Percentiles rank a stretch among this genome's conserved stretches.
Evolutionary conservation across 2,329 filamentous ascomycete species (phyloP).

Genomic region (Aspergillus sp.): DNA sequence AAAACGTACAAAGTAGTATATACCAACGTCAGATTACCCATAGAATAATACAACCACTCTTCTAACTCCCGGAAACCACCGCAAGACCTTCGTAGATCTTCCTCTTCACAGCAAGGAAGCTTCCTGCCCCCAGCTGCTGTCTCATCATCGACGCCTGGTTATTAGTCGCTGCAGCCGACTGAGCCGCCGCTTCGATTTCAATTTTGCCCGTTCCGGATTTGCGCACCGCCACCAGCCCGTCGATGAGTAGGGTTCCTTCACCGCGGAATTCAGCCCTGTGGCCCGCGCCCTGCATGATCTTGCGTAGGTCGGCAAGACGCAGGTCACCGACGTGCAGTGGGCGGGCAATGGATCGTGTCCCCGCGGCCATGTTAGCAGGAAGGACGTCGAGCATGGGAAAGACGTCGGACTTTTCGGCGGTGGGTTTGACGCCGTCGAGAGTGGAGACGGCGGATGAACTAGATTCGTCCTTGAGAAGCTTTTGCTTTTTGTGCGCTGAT

Average conservation of each 20-base stretch:
- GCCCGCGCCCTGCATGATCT: conserved; percentile 70
- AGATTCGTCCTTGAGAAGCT: conserved; percentile 41
- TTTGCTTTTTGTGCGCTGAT: conserved; percentile 45
- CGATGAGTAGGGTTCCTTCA: conserved; percentile 83
- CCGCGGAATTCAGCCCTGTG: conserved; percentile 89
- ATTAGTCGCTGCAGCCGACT: conserved; percentile 39
- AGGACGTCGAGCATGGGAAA: conserved; percentile 52
- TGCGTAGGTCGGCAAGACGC: conserved; percentile 75
- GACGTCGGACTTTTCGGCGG: conserved; percentile 23
- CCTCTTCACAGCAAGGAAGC: conserved; percentile 78
- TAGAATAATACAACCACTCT: not conserved
- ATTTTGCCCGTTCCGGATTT: conserved; percentile 83
- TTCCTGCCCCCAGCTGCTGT: conserved; percentile 54
- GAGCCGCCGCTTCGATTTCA: conserved; percentile 71
- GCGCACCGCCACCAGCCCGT: conserved; percentile 76
- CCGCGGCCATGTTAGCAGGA: conserved; percentile 56
- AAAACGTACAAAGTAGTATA: conserved; percentile 30
- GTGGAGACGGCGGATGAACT: conserved; percentile 21
- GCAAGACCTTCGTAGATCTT: conserved; percentile 92
- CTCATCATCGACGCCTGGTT: conserved; percentile 27
- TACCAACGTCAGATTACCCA: conserved; percentile 38
- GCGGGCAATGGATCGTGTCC: conserved; percentile 67
- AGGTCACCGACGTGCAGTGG: conserved; percentile 93
- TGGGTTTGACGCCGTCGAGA: conserved; percentile 13
- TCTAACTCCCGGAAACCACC: conserved; percentile 66